Conservation (phyloP, 2,329 filamentous ascomycete genomes). For the Lasiodiplodia theobromae region DNA sequence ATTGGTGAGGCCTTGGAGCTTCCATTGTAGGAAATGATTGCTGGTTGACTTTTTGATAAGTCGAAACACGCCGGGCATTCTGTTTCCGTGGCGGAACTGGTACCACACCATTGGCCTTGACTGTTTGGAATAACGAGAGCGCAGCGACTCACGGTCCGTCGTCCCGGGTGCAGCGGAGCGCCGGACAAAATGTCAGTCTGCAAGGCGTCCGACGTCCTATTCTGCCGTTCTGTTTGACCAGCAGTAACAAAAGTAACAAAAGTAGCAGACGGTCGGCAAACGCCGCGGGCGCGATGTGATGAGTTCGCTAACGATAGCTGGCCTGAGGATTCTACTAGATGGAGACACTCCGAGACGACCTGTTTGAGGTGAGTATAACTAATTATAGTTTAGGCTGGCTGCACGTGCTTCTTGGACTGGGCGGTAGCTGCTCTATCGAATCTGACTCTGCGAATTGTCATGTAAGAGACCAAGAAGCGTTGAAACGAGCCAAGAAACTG, state of each 20-base stretch:
- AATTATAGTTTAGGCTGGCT: slow-evolving; percentile 3
- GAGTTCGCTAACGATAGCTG: background rate
- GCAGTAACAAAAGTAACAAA: background rate
- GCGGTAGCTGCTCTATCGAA: background rate
- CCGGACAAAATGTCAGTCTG: background rate
- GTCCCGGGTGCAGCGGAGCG: background rate
- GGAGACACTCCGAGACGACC: slow-evolving; percentile 7
- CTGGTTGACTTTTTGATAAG: background rate
- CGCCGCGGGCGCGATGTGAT: background rate
- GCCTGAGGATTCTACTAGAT: background rate
- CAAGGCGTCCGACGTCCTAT: background rate
- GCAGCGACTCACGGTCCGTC: background rate
- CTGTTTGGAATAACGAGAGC: background rate
- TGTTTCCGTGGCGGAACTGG: slow-evolving; percentile 7
- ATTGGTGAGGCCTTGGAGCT: slow-evolving; percentile 6
- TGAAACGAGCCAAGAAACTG: background rate
- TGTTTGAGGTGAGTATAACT: background rate
- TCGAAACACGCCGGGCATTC: background rate
- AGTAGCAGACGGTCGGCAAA: background rate
- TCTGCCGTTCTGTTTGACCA: background rate
- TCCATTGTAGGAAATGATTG: slow-evolving; percentile 19
- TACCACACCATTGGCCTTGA: slow-evolving; percentile 4
- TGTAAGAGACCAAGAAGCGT: background rate
- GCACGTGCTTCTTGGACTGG: slow-evolving; percentile 7
- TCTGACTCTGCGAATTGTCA: slow-evolving; percentile 1